phyloP scores from a whole-genome alignment of 495 filamentous ascomycete species.

The Podospora sp. region DNA sequence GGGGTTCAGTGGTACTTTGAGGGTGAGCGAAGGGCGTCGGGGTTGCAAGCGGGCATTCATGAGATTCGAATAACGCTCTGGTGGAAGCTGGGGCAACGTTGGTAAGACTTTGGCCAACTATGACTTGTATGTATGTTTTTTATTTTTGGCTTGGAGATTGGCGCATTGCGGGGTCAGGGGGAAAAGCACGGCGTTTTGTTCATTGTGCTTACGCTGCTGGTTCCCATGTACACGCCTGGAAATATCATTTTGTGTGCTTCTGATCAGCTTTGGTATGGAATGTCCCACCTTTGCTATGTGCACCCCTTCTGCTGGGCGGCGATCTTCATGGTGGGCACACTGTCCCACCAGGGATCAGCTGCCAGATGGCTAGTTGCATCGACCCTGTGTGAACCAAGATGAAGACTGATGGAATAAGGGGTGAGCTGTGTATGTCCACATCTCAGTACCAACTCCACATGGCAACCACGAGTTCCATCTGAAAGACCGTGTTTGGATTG shows the following conservation, averaged over 20 bases:
- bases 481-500: no score
- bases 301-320: slow-evolving; percentile 15
- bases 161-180: slow-evolving; percentile 7
- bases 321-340: background rate
- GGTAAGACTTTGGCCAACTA: slow-evolving; percentile 7
- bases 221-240: slow-evolving; percentile 2
- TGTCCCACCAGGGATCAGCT: slow-evolving; percentile 18
- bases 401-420: background rate
- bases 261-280: background rate
- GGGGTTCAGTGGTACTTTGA: background rate
- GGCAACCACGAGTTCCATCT: no score
- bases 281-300: slow-evolving; percentile 9
- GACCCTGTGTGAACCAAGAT: background rate
- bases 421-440: no score
- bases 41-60: background rate
- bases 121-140: slow-evolving; percentile 2
- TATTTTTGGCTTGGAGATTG: slow-evolving; percentile 4
- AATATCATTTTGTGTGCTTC: background rate
- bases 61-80: background rate
- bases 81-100: background rate
- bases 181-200: slow-evolving; percentile 11
- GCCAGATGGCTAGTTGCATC: slow-evolving; percentile 14
- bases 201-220: background rate
- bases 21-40: background rate
- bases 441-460: no score